Evolutionary conservation across 2,329 filamentous ascomycete genomes (phyloP).

Genomic region (Tricladium varicosporioides): DNA sequence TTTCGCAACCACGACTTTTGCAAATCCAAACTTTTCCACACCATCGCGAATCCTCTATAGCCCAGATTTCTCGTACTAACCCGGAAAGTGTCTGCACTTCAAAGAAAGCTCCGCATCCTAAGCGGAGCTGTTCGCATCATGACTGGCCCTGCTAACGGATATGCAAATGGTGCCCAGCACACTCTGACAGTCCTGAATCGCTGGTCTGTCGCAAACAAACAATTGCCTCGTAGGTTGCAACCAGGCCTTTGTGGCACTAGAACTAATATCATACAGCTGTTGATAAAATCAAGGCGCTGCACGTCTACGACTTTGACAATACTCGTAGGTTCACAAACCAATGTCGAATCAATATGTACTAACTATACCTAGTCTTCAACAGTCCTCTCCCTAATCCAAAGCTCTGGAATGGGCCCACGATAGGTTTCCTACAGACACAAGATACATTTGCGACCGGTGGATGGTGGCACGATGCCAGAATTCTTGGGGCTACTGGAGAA

Average conservation of each 20-base stretch:
- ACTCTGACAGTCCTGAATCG: slow-evolving; percentile 76
- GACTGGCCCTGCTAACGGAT: slow-evolving; percentile 12
- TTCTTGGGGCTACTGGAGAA: slow-evolving; percentile 82
- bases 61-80: neutral
- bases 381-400: slow-evolving; percentile 87
- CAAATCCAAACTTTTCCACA: neutral
- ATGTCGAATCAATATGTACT: slow-evolving; percentile 2
- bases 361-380: slow-evolving; percentile 67
- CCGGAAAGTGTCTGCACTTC: slow-evolving; percentile 18
- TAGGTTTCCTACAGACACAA: slow-evolving; percentile 72
- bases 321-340: slow-evolving; percentile 59
- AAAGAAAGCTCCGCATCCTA: slow-evolving; percentile 12
- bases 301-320: slow-evolving; percentile 98
- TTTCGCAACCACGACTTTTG: too few species aligned
- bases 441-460: slow-evolving; percentile 80
- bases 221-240: slow-evolving; percentile 59
- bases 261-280: slow-evolving; percentile 44
- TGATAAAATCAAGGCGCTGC: slow-evolving; percentile 72
- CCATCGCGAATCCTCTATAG: neutral
- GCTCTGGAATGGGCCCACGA: slow-evolving; percentile 77
- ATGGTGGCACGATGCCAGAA: slow-evolving; percentile 94
- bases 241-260: slow-evolving; percentile 1
- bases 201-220: slow-evolving; percentile 77
- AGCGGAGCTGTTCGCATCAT: slow-evolving; percentile 22
- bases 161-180: slow-evolving; percentile 22